Evolutionary conservation across 2,329 filamentous ascomycete species (phyloP), one percentile per base, ranked within the genome.

Genomic region (Ceratocystis smalleyi): DNA sequence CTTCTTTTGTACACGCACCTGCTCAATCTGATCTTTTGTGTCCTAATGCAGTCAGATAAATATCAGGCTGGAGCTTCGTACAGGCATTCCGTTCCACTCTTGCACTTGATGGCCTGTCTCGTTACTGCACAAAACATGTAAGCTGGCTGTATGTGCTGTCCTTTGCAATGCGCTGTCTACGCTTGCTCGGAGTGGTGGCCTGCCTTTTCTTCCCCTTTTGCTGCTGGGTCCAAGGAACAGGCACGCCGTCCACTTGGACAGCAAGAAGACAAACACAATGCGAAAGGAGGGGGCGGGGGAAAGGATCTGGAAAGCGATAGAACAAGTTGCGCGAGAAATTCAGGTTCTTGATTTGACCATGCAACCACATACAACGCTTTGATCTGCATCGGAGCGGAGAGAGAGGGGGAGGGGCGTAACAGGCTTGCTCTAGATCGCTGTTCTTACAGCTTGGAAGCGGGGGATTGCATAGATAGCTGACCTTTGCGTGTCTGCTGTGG

Each of bases 111-210:
- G 54, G 27, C 27, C 27, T 57, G 30, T 57, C 27, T 35, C 8
- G 54, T 35, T 35, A n/a, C 17, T 30, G 27, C 27, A 57, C n/a
- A 35, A 15, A 19, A 19, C 54, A 57, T 57, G 54, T 57, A 57
- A 57, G 54, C 32, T 35, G 54, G 54, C 54, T 32, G 54, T 57
- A 57, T 57, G 54, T 57, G 54, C 27, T 57, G 54, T 30, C 54
- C 27, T 35, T 57, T 32, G 27, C 54, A 57, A 57, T 57, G 54
- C 54, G 54, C 54, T 57, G 54, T 57, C 54, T 19, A 8, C 8
- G 27, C 5, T 57, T 24, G 47, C 30, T 57, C 10, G 35, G 35
- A n/a, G 2, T 30, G 22, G 32, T n/a, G 32, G 54, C 15, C 32
- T 30, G 19, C 27, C 8, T 30, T 35, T 51, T 27, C 2, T 24